Percentiles rank a stretch among this genome's conserved stretches.
These are phyloP conservation scores for Tetrahymena thermophila DNA, from an alignment of 73 alveolate species.

Conservation along the genomic window DNA sequence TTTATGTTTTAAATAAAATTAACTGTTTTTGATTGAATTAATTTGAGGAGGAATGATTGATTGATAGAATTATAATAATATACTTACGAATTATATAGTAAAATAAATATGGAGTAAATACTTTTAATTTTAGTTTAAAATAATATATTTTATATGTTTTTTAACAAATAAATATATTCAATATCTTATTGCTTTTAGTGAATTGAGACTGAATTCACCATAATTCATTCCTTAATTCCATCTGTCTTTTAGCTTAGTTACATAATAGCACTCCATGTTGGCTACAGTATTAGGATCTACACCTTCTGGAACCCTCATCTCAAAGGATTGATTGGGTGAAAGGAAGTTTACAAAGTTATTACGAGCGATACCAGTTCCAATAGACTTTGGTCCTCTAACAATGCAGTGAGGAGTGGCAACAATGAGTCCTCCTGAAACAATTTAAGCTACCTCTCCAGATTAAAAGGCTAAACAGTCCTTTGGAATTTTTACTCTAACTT, in stretches of 20 bases:
- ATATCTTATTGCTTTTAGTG: constrained; percentile 1
- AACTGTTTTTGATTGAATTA: no score
- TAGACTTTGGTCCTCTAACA: constrained; percentile 43
- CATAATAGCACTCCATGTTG: constrained; percentile 27
- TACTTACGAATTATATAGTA: no score
- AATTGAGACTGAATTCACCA: constrained; percentile 23
- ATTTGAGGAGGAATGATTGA: no score
- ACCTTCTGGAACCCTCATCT: constrained; percentile 32
- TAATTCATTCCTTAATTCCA: constrained; percentile 25
- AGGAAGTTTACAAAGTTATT: not conserved
- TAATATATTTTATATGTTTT: no score
- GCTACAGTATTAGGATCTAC: not conserved
- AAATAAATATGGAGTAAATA: no score
- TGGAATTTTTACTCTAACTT: constrained; percentile 39
- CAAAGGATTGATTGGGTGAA: not conserved
- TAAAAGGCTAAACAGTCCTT: constrained; percentile 53
- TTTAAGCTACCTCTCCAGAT: constrained; percentile 72
- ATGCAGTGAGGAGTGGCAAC: constrained; percentile 78
- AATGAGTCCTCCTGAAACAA: constrained; percentile 63
- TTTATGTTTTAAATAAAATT: no score
- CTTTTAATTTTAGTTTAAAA: no score
- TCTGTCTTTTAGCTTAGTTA: constrained; percentile 21
- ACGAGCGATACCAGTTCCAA: not conserved
- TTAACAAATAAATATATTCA: not conserved
- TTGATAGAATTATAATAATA: no score